Evolutionary conservation across 495 filamentous ascomycete genomes (phyloP).

Genomic region (Aspergillus bridgeri): DNA sequence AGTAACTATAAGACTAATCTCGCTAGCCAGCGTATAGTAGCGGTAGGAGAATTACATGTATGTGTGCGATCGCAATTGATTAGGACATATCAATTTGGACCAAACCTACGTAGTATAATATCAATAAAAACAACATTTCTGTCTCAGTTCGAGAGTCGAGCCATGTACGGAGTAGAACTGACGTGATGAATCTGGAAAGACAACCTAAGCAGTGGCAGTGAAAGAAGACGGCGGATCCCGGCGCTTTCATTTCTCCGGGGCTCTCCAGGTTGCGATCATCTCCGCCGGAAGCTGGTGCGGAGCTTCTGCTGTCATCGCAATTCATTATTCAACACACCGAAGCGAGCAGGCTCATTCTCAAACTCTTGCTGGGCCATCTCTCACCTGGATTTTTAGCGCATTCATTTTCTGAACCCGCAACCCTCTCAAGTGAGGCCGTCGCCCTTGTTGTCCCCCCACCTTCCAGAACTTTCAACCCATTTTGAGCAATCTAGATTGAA

Average conservation of each 20-base stretch:
- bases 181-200: background rate
- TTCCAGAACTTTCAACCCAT: background rate
- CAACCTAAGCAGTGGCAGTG: background rate
- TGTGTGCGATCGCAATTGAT: background rate
- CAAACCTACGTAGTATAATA: background rate
- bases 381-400: background rate
- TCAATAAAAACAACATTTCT: background rate
- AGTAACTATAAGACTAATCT: background rate
- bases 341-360: background rate
- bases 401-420: background rate
- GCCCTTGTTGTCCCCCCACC: background rate
- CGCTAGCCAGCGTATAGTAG: constrained; percentile 15
- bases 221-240: constrained; percentile 16
- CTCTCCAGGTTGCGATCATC: constrained; percentile 22
- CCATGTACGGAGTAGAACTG: background rate
- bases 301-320: constrained; percentile 21
- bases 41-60: constrained; percentile 14
- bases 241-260: constrained; percentile 32
- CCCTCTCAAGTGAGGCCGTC: background rate
- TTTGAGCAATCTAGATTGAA: background rate
- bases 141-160: background rate
- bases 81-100: background rate
- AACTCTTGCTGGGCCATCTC: background rate
- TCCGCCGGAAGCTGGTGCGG: constrained; percentile 28
- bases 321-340: constrained; percentile 1